Conservation (phyloP, 169 alveolate species). For the Cryptosporidium ubiquitum region DNA sequence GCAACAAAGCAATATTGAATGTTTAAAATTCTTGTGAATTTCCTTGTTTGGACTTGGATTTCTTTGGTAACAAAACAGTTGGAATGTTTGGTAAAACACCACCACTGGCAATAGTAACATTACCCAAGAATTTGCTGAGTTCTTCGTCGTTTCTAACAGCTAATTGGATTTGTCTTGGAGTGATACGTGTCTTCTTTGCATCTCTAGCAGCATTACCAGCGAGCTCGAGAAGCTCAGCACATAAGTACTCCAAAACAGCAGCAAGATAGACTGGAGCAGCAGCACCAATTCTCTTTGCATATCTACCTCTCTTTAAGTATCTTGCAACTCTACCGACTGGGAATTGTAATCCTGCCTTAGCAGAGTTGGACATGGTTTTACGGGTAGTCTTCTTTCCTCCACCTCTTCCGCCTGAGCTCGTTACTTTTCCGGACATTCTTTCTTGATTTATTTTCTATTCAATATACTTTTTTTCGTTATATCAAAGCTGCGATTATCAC, state of each 20-base stretch:
- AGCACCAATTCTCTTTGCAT: slow-evolving; percentile 98
- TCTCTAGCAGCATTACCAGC: slow-evolving; percentile 99
- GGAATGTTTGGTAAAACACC: slow-evolving; percentile 99
- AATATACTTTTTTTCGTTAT: slow-evolving; percentile 28
- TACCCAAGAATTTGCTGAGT: slow-evolving; percentile 95
- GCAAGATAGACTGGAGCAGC: slow-evolving; percentile 99
- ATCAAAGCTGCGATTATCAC: slow-evolving; percentile 71
- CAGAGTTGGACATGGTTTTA: slow-evolving; percentile 92
- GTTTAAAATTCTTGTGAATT: slow-evolving; percentile 74
- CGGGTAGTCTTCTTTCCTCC: slow-evolving; percentile 79
- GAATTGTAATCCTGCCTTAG: slow-evolving; percentile 98
- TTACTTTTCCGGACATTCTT: slow-evolving; percentile 83
- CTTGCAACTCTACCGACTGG: slow-evolving; percentile 99
- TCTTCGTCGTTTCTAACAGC: slow-evolving; percentile 99
- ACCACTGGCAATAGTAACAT: slow-evolving; percentile 97
- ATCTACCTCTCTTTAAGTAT: slow-evolving; percentile 96
- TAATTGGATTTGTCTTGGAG: slow-evolving; percentile 98
- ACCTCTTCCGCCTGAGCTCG: slow-evolving; percentile 84
- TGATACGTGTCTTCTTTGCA: slow-evolving; percentile 96
- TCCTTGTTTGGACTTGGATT: slow-evolving; percentile 83
- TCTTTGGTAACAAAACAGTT: slow-evolving; percentile 94
- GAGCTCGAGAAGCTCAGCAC: slow-evolving; percentile 97
- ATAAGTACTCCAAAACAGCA: slow-evolving; percentile 97
- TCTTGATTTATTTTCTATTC: slow-evolving; percentile 19
- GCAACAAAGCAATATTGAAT: slow-evolving; percentile 41